Base-by-base conservation (phyloP, 305 asterid species). In the Rubia tinctorum region DNA sequence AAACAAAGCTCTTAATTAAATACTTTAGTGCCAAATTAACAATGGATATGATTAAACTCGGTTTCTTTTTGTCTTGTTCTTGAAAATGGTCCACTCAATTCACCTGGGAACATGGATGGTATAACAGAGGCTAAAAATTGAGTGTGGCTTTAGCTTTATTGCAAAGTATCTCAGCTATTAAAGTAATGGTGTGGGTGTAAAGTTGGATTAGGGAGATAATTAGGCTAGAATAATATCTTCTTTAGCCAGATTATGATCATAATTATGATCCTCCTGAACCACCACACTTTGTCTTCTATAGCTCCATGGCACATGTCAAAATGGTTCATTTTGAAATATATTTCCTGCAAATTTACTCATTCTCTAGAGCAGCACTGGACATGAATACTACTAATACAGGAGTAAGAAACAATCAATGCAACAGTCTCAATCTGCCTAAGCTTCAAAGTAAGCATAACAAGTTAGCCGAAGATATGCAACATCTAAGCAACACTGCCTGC, bases 51-150 rank as follows among this genome's bases (percentile, higher is more conserved):
- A 58, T 9, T 42, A 39, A 47, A 12, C 68, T 49, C 56, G 23
- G 71, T 20, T 43, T 70, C 65, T 68, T 79, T 79, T 79, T 71
- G 82, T 67, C 63, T 75, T 66, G 65, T 75, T 71, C 77, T 71
- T 49, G 71, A 22, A 20, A 71, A 64, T 49, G 75, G 71, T 44
- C 64, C 70, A 75, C 43, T 13, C 56, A 55, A 25, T 70, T 43
- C 82, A 62, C 71, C 71, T 22, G 55, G 68, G 34, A 11, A 44
- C 45, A 58, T 55, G 44, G 78, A 68, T 34, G 22, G 27, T 8
- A 59, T 59, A 11, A 70, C 10, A 56, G 45, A 61, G 68, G 72
- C 72, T 59, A 66, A 58, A 66, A 65, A 30, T 64, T 60, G 0
- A 25, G 68, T 8, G 63, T 61, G 59, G 58, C 76, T 71, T 79